Base-by-base conservation (phyloP, 2,329 filamentous ascomycete genomes). In the Trichoderma pleuroti region DNA sequence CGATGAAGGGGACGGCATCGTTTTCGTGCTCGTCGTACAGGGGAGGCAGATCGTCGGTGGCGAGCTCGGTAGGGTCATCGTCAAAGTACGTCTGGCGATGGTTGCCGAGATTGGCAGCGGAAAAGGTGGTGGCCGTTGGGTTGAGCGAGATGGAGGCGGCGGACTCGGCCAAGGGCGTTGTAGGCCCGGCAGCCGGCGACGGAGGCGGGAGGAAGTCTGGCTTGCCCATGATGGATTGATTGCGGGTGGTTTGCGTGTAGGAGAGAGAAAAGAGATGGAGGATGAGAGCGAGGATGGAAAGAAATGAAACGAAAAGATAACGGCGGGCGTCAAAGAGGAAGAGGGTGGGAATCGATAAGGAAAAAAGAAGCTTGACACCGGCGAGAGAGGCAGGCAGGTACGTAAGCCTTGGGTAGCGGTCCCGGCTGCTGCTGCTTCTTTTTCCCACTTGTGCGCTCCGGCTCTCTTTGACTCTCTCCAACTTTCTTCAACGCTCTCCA, bases 11-110 rank as follows among this genome's bases (percentile, higher is more conserved):
- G 30, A 57, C 56, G 69, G 71, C 72, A 9, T 74, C 73, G 21
- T 75, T 75, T 49, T 84, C 68, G 49, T 67, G 81, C 57, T 84
- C 81, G 71, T 76, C 76, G 73, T 86, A 86, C 30, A 83, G 80
- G 1, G 84, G 84, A 10, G 84, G 84, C 3, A 85, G 79, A 71
- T 85, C 82, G 70, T 84, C 80, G 61, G 74, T 73, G 14, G 74
- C 72, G 59, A 81, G 74, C 46, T 82, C 78, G 34, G 79, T 76
- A 0, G 77, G 75, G 70, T 82, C 81, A 59, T 81, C 75, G 75
- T 83, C 82, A 52, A 78, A 78, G 73, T 80, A 81, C 18, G 74
- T 77, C 34, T 76, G 73, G 73, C 72, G 68, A 57, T 68, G 65
- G 39, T 46, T 67, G 36, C 54, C 28, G 28, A 60, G 65, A 32